Evolutionary conservation across 768 basidiomycete species (phyloP).

Genomic region (Panaeolus cyanescens): DNA sequence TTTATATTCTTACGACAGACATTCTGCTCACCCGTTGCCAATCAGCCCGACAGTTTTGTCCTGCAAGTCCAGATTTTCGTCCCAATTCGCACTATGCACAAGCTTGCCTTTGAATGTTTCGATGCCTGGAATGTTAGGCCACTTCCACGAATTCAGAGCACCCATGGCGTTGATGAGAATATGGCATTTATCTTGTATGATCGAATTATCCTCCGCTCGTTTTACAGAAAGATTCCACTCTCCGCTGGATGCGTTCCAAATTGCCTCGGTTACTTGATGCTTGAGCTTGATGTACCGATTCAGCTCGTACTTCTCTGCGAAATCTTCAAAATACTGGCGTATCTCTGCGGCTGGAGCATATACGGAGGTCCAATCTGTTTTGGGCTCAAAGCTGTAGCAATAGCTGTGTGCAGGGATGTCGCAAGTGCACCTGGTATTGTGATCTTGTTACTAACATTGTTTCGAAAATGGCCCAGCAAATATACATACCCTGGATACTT

Average conservation of each 20-base stretch:
- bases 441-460: neutral
- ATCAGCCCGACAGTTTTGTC: conserved; percentile 12
- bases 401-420: conserved; percentile 34
- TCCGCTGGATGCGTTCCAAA: conserved; percentile 25
- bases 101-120: conserved; percentile 16
- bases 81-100: conserved; percentile 22
- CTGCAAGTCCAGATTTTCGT: conserved; percentile 15
- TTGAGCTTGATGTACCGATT: conserved; percentile 28
- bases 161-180: conserved; percentile 35
- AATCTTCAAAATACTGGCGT: conserved; percentile 27
- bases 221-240: conserved; percentile 29
- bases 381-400: conserved; percentile 34
- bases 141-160: conserved; percentile 37
- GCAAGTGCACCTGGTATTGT: conserved; percentile 27
- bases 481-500: conserved; percentile 11
- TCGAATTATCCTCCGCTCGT: conserved; percentile 15
- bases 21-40: conserved; percentile 18
- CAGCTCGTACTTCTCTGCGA: conserved; percentile 29
- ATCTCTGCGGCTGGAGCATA: conserved; percentile 34
- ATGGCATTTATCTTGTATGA: conserved; percentile 25
- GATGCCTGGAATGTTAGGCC: conserved; percentile 30
- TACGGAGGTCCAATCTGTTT: conserved; percentile 31
- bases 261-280: conserved; percentile 27
- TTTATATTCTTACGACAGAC: neutral
- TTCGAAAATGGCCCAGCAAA: neutral